Conservation (phyloP, 108 stramenopile species). For the Fistulifera solaris region DNA sequence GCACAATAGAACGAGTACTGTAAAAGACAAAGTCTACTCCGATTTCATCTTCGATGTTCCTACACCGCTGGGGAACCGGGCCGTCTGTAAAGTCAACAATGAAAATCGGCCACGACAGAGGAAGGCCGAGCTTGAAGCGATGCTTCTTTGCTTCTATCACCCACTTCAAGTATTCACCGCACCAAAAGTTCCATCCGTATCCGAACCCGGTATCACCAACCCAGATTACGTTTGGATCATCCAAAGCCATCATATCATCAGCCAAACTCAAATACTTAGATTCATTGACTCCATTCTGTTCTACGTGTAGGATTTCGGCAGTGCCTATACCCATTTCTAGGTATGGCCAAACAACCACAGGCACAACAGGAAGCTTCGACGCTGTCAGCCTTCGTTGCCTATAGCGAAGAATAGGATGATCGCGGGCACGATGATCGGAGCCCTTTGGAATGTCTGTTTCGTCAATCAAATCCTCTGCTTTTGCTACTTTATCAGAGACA, state of each 20-base stretch:
- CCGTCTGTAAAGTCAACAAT: slow-evolving; percentile 24
- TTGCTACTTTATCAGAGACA: too few species aligned
- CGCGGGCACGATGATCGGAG: too few species aligned
- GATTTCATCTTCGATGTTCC: slow-evolving; percentile 12
- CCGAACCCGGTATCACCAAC: slow-evolving; percentile 15
- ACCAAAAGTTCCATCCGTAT: slow-evolving; percentile 12
- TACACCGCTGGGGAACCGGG: slow-evolving; percentile 6
- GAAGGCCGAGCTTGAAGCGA: slow-evolving; percentile 5
- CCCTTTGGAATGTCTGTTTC: too few species aligned
- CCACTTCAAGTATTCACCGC: slow-evolving; percentile 10
- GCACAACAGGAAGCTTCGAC: not conserved
- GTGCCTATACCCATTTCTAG: slow-evolving; percentile 9
- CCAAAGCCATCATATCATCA: slow-evolving; percentile 6
- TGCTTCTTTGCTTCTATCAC: not conserved
- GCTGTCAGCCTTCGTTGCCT: too few species aligned
- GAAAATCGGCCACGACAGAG: slow-evolving; percentile 22
- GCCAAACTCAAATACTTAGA: slow-evolving; percentile 9
- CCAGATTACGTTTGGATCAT: slow-evolving; percentile 20
- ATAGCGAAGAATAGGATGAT: too few species aligned
- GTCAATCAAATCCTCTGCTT: too few species aligned
- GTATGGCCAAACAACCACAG: slow-evolving; percentile 19
- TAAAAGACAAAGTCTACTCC: slow-evolving; percentile 14
- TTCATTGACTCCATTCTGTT: slow-evolving; percentile 17
- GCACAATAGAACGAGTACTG: slow-evolving; percentile 19
- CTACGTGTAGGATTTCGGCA: slow-evolving; percentile 18